Conservation (phyloP, 2,329 filamentous ascomycete species). For the Cadophora luteo-olivacea region DNA sequence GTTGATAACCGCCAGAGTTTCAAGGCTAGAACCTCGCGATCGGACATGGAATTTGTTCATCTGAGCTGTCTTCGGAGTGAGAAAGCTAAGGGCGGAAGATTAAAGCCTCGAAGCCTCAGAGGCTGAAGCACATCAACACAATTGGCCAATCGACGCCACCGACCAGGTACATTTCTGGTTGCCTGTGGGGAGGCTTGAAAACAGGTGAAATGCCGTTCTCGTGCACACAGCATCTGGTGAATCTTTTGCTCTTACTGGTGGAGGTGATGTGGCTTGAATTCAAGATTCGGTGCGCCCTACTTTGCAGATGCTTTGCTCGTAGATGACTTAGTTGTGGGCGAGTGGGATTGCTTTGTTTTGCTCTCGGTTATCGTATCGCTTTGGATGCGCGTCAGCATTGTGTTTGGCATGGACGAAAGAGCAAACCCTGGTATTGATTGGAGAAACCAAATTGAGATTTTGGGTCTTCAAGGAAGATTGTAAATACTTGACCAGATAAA, state of each 20-base stretch:
- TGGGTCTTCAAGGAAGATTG: no score
- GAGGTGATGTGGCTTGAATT: neutral
- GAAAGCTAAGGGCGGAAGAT: no score
- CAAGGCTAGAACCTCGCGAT: no score
- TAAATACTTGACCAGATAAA: no score
- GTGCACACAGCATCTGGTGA: neutral
- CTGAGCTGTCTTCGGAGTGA: neutral
- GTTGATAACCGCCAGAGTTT: no score
- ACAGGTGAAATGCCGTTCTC: neutral
- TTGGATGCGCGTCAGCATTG: neutral
- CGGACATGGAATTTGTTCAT: no score
- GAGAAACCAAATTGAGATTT: no score
- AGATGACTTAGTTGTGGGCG: neutral
- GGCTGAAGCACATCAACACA: neutral
- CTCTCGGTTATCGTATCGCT: constrained; percentile 1
- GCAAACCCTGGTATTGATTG: no score
- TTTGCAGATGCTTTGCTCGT: neutral
- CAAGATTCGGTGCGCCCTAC: neutral
- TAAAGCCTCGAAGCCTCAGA: neutral
- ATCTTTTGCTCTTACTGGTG: neutral
- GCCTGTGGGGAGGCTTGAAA: constrained; percentile 1
- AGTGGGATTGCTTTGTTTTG: neutral
- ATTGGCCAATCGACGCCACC: neutral
- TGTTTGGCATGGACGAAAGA: no score
- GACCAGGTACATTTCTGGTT: constrained; percentile 3